A percentile compares a stretch with the other conserved stretches of the same genome.
phyloP scores from a whole-genome alignment of 306 rosid genomes.

The Astragalus glycyphyllos region DNA sequence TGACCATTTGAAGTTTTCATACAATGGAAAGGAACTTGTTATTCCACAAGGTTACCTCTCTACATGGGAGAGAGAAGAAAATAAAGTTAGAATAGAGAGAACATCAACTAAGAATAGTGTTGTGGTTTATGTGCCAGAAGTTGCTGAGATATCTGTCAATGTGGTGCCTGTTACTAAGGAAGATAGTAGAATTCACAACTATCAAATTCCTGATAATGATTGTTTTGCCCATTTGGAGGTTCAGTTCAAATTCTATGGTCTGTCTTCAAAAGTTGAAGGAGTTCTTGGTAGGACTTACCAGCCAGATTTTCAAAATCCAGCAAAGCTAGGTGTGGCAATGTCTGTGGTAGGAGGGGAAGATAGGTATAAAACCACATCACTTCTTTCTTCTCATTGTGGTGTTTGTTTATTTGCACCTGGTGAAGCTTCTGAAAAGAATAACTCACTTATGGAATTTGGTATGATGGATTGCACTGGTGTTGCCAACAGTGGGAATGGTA shows the following conservation, averaged over 20 bases:
- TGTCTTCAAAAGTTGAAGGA: constrained; percentile 80
- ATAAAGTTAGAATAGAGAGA: constrained; percentile 60
- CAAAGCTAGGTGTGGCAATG: constrained; percentile 81
- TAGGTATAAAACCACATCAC: constrained; percentile 72
- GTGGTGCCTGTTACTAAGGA: constrained; percentile 83
- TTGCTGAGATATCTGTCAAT: constrained; percentile 66
- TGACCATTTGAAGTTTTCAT: constrained; percentile 64
- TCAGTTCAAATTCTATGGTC: constrained; percentile 72
- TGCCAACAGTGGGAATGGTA: constrained; percentile 69
- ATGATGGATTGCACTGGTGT: constrained; percentile 66
- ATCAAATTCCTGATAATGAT: constrained; percentile 69
- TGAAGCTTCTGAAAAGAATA: constrained; percentile 28
- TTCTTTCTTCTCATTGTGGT: constrained; percentile 65
- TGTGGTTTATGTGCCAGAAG: constrained; percentile 49
- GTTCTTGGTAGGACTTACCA: constrained; percentile 87
- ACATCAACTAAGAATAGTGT: constrained; percentile 70
- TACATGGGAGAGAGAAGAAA: constrained; percentile 54
- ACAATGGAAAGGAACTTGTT: constrained; percentile 53
- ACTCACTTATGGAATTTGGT: constrained; percentile 41
- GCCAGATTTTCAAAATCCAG: constrained; percentile 76
- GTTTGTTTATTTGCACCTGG: constrained; percentile 58
- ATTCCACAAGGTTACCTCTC: constrained; percentile 63
- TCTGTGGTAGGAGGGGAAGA: constrained; percentile 84
- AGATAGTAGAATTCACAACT: constrained; percentile 78
- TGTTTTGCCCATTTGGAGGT: constrained; percentile 87